phyloP scores from a whole-genome alignment of 2,329 filamentous ascomycete genomes.

The Arachnomyces sp. region DNA sequence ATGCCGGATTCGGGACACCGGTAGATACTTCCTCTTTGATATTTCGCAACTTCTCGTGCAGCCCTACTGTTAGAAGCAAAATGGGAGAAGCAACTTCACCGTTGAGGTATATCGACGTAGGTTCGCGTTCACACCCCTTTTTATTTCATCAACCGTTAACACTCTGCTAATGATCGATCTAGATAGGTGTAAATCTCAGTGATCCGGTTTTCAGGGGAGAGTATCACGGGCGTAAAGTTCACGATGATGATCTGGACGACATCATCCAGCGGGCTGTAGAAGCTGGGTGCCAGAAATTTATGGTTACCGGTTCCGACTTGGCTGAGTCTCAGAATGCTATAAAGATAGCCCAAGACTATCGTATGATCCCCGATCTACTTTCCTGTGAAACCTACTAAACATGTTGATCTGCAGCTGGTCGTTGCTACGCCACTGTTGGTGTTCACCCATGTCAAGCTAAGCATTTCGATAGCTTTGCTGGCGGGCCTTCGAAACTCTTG shows the following conservation, averaged over 20 bases:
- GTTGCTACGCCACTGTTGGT: constrained; percentile 82
- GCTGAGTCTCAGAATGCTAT: constrained; percentile 67
- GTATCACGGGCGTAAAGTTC: constrained; percentile 68
- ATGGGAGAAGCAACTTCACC: constrained; percentile 28
- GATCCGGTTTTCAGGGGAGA: constrained; percentile 81
- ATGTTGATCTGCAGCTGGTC: constrained; percentile 49
- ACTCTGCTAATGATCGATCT: constrained; percentile 4
- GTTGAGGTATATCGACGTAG: constrained; percentile 41
- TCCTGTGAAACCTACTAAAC: constrained; percentile 3
- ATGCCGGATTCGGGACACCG: no score
- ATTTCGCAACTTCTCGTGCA: constrained; percentile 2
- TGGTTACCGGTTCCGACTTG: constrained; percentile 87
- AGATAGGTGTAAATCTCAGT: constrained; percentile 91
- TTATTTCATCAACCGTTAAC: background rate
- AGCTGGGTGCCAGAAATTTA: constrained; percentile 78
- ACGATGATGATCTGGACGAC: constrained; percentile 41
- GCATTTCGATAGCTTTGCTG: constrained; percentile 57
- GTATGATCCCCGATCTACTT: constrained; percentile 41
- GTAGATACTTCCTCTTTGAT: constrained; percentile 6
- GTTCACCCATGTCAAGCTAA: constrained; percentile 86
- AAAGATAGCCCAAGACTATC: constrained; percentile 62
- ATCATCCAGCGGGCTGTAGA: constrained; percentile 71
- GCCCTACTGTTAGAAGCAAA: constrained; percentile 8
- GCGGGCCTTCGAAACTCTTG: constrained; percentile 36
- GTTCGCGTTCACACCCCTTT: constrained; percentile 14